Percentiles rank a stretch among this genome's conserved stretches.
Conservation (phyloP, 2,329 filamentous ascomycete species). For the Dendryphion nanum region DNA sequence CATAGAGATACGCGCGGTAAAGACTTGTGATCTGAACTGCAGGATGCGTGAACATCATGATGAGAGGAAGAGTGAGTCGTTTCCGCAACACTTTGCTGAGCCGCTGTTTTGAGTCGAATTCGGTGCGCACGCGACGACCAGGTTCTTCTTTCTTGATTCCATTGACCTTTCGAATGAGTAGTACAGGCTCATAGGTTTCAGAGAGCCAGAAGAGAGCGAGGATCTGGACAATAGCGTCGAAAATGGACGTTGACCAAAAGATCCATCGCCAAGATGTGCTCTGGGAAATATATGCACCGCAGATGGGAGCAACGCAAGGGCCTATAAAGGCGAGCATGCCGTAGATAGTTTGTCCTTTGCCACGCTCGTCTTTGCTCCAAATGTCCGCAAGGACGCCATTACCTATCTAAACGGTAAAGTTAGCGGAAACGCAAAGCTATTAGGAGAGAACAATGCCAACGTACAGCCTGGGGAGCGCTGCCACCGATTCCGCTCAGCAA, state of each 20-base stretch:
- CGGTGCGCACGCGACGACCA: slow-evolving; percentile 37
- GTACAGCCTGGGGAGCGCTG: slow-evolving; percentile 30
- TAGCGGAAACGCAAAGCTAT: background rate
- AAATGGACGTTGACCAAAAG: slow-evolving; percentile 66
- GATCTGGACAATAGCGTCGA: slow-evolving; percentile 59
- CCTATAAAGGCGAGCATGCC: slow-evolving; percentile 62
- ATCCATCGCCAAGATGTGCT: slow-evolving; percentile 64
- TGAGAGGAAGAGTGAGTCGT: slow-evolving; percentile 28
- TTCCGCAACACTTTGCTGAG: slow-evolving; percentile 27
- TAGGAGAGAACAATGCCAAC: slow-evolving; percentile 4
- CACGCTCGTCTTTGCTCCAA: slow-evolving; percentile 60
- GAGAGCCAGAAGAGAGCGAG: slow-evolving; percentile 58
- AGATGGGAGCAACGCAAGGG: slow-evolving; percentile 54
- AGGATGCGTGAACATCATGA: slow-evolving; percentile 58
- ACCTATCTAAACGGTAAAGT: slow-evolving; percentile 20
- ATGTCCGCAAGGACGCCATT: slow-evolving; percentile 49
- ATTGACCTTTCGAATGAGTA: slow-evolving; percentile 47
- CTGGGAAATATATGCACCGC: slow-evolving; percentile 24
- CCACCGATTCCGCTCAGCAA: slow-evolving; percentile 36
- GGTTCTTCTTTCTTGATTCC: slow-evolving; percentile 47
- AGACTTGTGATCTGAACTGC: slow-evolving; percentile 58
- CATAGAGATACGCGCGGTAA: slow-evolving; percentile 59
- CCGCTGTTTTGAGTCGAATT: slow-evolving; percentile 34
- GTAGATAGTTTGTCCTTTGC: slow-evolving; percentile 61
- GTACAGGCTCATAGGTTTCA: slow-evolving; percentile 49